Conservation (phyloP, 164 flowering plant genomes). For the Macadamia tetraphylla region DNA sequence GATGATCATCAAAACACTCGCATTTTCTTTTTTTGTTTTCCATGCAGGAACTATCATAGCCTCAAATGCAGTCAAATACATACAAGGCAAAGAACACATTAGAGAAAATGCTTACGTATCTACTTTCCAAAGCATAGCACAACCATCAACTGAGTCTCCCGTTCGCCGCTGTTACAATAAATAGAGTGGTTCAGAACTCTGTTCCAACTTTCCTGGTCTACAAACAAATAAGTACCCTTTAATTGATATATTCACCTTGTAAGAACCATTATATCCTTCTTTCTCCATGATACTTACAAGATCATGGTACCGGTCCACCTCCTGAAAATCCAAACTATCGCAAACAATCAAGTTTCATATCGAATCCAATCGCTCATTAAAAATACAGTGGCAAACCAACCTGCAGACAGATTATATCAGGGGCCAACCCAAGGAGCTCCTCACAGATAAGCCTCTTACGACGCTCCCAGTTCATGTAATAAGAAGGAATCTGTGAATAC, state of each 20-base stretch:
- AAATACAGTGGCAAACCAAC: constrained; percentile 11
- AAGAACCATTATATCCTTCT: constrained; percentile 45
- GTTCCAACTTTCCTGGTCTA: background rate
- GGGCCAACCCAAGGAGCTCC: constrained; percentile 35
- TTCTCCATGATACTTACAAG: constrained; percentile 29
- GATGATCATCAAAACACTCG: background rate
- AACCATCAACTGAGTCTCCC: constrained; percentile 54
- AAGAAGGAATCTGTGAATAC: constrained; percentile 32
- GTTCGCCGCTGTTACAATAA: constrained; percentile 48
- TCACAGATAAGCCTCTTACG: constrained; percentile 40
- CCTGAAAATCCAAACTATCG: constrained; percentile 26
- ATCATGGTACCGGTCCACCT: constrained; percentile 53
- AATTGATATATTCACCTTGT: constrained; percentile 32
- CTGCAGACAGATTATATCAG: constrained; percentile 58
- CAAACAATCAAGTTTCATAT: background rate
- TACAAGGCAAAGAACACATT: background rate
- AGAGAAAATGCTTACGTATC: constrained; percentile 28
- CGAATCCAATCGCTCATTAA: background rate
- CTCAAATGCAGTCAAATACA: background rate
- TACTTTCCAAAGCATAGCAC: constrained; percentile 68
- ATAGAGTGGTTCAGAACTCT: constrained; percentile 8
- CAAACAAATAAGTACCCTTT: background rate
- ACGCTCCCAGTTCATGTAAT: constrained; percentile 34
- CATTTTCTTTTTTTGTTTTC: no score
- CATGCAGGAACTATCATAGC: background rate